phyloP scores from a whole-genome alignment of 352 stramenopile species.

The Phytophthora citricola region DNA sequence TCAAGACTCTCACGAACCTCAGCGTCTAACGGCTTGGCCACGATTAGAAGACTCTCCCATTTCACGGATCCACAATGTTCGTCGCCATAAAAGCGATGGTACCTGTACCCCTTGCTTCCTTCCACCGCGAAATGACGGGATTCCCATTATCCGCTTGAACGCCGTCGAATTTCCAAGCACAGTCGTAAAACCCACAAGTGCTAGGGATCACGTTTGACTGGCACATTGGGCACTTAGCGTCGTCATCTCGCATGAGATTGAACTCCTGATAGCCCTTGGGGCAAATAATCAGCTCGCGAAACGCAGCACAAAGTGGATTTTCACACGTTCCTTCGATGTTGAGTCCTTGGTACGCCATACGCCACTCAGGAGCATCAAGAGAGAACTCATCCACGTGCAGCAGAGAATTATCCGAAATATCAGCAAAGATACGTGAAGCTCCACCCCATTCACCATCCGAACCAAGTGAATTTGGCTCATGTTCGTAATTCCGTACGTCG shows the following conservation, averaged over 20 bases:
- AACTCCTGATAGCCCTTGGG: constrained; percentile 12
- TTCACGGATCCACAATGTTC: constrained; percentile 22
- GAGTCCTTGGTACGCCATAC: constrained; percentile 22
- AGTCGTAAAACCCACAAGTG: constrained; percentile 46
- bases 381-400: constrained; percentile 23
- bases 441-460: background rate
- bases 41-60: constrained; percentile 26
- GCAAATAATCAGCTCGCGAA: constrained; percentile 30
- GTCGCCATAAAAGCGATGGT: constrained; percentile 33
- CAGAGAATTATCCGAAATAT: constrained; percentile 8
- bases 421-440: constrained; percentile 1
- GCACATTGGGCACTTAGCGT: constrained; percentile 33
- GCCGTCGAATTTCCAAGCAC: constrained; percentile 45
- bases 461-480: background rate
- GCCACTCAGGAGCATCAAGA: constrained; percentile 12
- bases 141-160: constrained; percentile 6
- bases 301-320: constrained; percentile 22
- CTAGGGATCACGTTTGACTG: constrained; percentile 15
- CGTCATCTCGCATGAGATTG: constrained; percentile 24
- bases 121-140: constrained; percentile 36
- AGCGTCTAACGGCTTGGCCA: constrained; percentile 4
- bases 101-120: constrained; percentile 14
- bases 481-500: constrained; percentile 1
- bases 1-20: background rate
- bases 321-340: constrained; percentile 43